Evolutionary conservation across 1,284 basidiomycete genomes (phyloP).

Genomic region (Coniferiporia weirii): DNA sequence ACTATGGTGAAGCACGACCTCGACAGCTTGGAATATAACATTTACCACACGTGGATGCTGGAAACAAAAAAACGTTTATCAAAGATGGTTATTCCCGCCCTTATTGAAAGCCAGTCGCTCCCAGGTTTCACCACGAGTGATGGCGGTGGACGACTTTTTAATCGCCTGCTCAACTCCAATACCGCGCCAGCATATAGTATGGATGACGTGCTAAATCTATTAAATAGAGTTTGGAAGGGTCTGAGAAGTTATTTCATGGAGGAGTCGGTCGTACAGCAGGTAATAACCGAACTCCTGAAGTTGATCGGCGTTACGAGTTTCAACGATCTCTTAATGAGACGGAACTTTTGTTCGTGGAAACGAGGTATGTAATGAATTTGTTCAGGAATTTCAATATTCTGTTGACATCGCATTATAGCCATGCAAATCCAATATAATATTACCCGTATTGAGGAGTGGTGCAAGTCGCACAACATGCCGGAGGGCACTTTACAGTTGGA

Average conservation of each 20-base stretch:
- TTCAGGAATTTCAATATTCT: not conserved
- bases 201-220: conserved; percentile 96
- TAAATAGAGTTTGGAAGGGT: conserved; percentile 99
- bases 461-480: conserved; percentile 98
- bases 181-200: conserved; percentile 90
- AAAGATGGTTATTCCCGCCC: conserved; percentile 98
- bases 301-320: conserved; percentile 97
- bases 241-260: conserved; percentile 99
- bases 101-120: conserved; percentile 96
- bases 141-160: conserved; percentile 89
- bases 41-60: conserved; percentile 99
- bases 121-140: conserved; percentile 98
- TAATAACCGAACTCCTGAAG: conserved; percentile 93
- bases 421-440: conserved; percentile 99
- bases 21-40: conserved; percentile 98
- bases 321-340: conserved; percentile 97
- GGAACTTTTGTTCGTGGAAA: conserved; percentile 99
- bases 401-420: conserved; percentile 41
- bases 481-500: conserved; percentile 97
- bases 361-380: conserved; percentile 57
- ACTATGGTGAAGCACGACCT: conserved; percentile 98
- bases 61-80: conserved; percentile 96
- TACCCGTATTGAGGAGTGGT: conserved; percentile 97
- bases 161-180: conserved; percentile 83
- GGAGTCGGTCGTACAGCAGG: conserved; percentile 95